Evolutionary conservation across 129 eudicot genomes (phyloP).

Genomic region (Helianthus tuberosus): DNA sequence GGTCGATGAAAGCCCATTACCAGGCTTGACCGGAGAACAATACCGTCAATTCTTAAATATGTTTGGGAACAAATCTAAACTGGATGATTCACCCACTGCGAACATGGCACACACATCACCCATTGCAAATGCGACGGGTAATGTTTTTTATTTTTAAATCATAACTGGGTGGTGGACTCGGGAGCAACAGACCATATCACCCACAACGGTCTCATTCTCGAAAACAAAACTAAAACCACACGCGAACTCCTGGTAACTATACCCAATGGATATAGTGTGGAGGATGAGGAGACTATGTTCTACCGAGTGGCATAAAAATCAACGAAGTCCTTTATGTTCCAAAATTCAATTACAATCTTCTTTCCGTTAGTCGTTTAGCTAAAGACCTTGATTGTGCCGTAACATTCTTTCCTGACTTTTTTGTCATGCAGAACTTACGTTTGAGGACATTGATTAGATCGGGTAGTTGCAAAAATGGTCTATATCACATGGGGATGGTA

Average conservation of each 20-base stretch:
- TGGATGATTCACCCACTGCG: neutral
- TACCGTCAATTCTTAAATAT: neutral
- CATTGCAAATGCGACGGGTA: neutral
- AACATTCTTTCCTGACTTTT: too few species aligned
- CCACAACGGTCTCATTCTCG: neutral
- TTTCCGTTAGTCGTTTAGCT: neutral
- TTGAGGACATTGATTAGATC: neutral
- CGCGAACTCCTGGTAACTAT: neutral
- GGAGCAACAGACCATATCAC: neutral
- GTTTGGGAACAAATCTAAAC: neutral
- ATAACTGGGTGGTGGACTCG: neutral
- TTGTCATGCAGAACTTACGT: neutral
- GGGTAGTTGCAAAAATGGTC: neutral
- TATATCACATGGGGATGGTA: neutral
- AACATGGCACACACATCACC: neutral
- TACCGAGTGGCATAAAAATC: neutral
- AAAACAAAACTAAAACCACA: neutral
- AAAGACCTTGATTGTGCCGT: too few species aligned
- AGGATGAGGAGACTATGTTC: neutral
- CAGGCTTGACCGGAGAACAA: neutral
- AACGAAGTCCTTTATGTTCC: neutral
- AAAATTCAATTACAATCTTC: too few species aligned
- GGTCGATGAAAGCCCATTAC: neutral
- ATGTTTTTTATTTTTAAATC: too few species aligned
- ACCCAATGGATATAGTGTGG: neutral